Evolutionary conservation across 2,329 filamentous ascomycete species (phyloP).

Genomic region (Fusarium keratoplasticum): DNA sequence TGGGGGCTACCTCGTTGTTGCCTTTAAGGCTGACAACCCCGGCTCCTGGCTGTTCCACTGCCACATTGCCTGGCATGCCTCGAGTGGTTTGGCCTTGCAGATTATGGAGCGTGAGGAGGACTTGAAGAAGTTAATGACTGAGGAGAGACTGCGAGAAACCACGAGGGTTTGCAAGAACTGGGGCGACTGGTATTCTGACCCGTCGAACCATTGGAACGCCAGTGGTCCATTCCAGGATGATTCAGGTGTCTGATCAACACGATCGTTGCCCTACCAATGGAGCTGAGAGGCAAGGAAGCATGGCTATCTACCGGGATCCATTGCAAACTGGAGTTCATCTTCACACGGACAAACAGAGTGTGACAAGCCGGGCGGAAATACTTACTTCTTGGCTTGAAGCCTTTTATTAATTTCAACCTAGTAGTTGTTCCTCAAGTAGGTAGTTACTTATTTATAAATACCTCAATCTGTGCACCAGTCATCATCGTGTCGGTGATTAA

Average conservation of each 20-base stretch:
- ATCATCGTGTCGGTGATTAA: too few species aligned
- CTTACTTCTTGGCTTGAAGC: neutral
- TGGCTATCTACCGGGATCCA: neutral
- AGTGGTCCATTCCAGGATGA: neutral
- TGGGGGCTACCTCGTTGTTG: slow-evolving; percentile 18
- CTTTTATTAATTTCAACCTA: neutral
- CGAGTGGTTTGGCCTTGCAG: slow-evolving; percentile 18
- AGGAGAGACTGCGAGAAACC: slow-evolving; percentile 20
- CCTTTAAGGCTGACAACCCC: slow-evolving; percentile 16
- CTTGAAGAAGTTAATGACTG: slow-evolving; percentile 11
- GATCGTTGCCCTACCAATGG: neutral
- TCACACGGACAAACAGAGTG: neutral
- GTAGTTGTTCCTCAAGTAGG: neutral
- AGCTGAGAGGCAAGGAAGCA: neutral
- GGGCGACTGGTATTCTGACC: slow-evolving; percentile 18
- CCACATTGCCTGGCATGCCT: slow-evolving; percentile 24
- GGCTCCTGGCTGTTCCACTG: slow-evolving; percentile 28
- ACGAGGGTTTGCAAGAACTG: slow-evolving; percentile 20
- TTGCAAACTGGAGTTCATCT: neutral
- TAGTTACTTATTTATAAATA: neutral
- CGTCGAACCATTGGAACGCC: neutral
- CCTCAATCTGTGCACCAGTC: too few species aligned
- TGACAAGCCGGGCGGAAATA: neutral
- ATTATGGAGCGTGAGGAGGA: slow-evolving; percentile 17
- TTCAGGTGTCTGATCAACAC: neutral